Evolutionary conservation across 768 basidiomycete genomes (phyloP).

Genomic region (Collybiopsis luxurians): DNA sequence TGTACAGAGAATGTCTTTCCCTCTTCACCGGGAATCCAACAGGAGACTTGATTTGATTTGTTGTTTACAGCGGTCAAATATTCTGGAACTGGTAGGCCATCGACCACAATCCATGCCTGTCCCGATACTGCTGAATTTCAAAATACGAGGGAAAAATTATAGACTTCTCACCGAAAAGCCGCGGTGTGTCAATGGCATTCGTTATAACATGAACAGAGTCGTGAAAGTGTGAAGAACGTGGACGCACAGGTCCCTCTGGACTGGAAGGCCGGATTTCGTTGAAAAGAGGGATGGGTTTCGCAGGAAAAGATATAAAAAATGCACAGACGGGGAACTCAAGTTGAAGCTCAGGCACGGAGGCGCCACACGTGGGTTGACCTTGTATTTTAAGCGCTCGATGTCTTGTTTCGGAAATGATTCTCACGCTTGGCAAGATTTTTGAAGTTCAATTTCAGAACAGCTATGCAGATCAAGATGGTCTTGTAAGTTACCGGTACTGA

Average conservation of each 20-base stretch:
- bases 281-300: background rate
- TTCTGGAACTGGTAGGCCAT: conserved; percentile 48
- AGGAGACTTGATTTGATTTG: conserved; percentile 45
- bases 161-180: conserved; percentile 44
- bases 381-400: too few species aligned
- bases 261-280: background rate
- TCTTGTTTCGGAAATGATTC: too few species aligned
- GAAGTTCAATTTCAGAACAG: too few species aligned
- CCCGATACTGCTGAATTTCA: background rate
- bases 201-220: conserved; percentile 4
- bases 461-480: too few species aligned
- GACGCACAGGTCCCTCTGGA: too few species aligned
- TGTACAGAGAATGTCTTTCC: conserved; percentile 58
- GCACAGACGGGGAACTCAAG: too few species aligned
- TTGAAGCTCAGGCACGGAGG: too few species aligned
- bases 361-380: too few species aligned
- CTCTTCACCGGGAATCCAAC: conserved; percentile 65
- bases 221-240: background rate
- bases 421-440: too few species aligned
- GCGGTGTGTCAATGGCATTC: conserved; percentile 48
- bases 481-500: too few species aligned
- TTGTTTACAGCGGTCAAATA: conserved; percentile 52
- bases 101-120: conserved; percentile 59
- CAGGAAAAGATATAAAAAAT: too few species aligned
- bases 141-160: background rate